Conservation (phyloP, 208 protist species). For the Wallacemonas collosoma region DNA sequence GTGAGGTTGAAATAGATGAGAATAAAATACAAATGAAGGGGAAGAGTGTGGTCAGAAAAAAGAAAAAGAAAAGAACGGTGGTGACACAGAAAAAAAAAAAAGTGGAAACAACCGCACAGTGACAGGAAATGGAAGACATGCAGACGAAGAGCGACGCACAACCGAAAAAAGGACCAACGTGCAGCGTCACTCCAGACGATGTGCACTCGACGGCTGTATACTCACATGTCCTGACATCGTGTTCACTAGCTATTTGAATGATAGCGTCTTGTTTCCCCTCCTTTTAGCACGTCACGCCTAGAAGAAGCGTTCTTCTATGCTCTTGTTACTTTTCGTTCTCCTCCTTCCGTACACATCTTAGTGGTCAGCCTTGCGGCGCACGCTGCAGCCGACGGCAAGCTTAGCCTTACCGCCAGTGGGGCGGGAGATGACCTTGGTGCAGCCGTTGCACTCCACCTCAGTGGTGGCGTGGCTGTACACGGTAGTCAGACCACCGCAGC, state of each 20-base stretch:
- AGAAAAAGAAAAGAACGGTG: conserved; percentile 14
- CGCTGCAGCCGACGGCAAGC: conserved; percentile 95
- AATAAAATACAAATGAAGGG: neutral
- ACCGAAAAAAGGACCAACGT: neutral
- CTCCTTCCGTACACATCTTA: conserved; percentile 31
- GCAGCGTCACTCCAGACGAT: neutral
- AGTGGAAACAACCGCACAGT: conserved; percentile 15
- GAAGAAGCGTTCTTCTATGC: neutral
- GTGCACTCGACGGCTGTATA: neutral
- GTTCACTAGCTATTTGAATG: conserved; percentile 4
- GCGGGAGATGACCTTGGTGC: conserved; percentile 96
- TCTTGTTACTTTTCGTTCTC: conserved; percentile 17
- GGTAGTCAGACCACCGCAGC: conserved; percentile 95
- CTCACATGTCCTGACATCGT: neutral
- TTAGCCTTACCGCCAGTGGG: conserved; percentile 98
- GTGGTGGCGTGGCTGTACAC: conserved; percentile 99
- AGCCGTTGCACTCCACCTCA: conserved; percentile 96
- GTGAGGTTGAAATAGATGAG: too few relatives aligned
- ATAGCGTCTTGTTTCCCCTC: conserved; percentile 23
- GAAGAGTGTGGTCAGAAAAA: neutral
- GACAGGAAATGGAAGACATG: conserved; percentile 7
- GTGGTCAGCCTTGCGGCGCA: conserved; percentile 96
- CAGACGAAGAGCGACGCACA: neutral
- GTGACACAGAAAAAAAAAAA: neutral
- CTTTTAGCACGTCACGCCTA: conserved; percentile 11